phyloP scores from a whole-genome alignment of 2,329 filamentous ascomycete species.

The Talaromyces sp. region DNA sequence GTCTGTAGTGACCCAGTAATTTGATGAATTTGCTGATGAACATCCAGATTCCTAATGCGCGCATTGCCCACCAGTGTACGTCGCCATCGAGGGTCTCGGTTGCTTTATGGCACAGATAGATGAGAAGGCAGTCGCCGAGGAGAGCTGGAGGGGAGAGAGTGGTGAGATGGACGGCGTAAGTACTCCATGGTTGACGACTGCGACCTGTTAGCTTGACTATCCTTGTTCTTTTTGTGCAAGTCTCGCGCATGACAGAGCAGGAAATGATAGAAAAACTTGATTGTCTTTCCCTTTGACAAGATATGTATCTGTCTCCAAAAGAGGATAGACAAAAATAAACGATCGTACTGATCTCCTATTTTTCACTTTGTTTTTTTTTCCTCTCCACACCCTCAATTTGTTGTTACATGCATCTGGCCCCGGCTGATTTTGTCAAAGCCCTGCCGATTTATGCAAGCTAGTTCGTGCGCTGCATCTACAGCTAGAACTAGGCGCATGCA shows the following conservation, averaged over 20 bases:
- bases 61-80: conserved; percentile 55
- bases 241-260: not conserved
- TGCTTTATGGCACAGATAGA: conserved; percentile 67
- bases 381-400: conserved; percentile 1
- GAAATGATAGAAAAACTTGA: not conserved
- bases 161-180: conserved; percentile 87
- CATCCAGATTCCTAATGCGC: conserved; percentile 68
- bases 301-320: conserved; percentile 20
- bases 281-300: not conserved
- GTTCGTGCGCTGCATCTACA: conserved; percentile 2
- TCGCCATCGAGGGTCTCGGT: conserved; percentile 59
- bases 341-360: not conserved
- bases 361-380: not conserved
- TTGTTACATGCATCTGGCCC: conserved; percentile 1
- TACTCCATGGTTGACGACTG: conserved; percentile 89
- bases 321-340: conserved; percentile 6
- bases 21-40: conserved; percentile 90
- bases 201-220: conserved; percentile 27
- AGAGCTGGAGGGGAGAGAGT: conserved; percentile 89
- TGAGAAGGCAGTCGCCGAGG: conserved; percentile 68
- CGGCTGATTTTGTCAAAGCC: not conserved
- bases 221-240: conserved; percentile 2
- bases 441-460: not conserved
- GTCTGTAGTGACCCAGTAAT: conserved; percentile 78
- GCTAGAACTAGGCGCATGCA: conserved; percentile 8